These are phyloP conservation scores for Rhododendron simsii DNA, from an alignment of 148 eudicot genomes.

Conservation along the genomic window DNA sequence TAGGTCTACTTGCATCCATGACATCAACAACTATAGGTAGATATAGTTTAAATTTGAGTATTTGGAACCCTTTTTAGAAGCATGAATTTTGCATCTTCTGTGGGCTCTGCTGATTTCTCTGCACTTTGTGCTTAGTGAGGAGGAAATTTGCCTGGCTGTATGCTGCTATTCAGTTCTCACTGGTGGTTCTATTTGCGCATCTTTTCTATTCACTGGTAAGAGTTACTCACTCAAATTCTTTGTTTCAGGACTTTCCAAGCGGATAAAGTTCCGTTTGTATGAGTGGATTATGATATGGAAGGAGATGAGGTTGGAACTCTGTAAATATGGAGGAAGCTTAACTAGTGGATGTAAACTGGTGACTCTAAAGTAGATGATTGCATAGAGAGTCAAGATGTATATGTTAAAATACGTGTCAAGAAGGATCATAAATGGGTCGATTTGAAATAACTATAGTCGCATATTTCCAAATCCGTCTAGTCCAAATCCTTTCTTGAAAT, in stretches of 20 bases:
- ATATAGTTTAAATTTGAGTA: not conserved
- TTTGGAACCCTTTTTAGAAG: not conserved
- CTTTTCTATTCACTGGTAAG: conserved; percentile 66
- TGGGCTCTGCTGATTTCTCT: conserved; percentile 11
- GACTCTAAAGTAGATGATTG: not conserved
- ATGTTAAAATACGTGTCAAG: not conserved
- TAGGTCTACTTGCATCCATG: conserved; percentile 97
- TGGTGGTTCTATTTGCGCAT: conserved; percentile 74
- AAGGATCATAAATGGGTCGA: not conserved
- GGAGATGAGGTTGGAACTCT: not conserved
- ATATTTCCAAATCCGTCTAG: not conserved
- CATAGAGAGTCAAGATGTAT: not conserved
- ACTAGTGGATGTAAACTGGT: not conserved
- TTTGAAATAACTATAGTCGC: not conserved
- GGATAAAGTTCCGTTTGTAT: not conserved
- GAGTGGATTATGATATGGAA: not conserved
- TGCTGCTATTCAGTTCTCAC: conserved; percentile 59
- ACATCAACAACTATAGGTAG: conserved; percentile 93
- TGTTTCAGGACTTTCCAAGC: not conserved
- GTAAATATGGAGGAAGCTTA: not conserved
- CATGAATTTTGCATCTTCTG: not conserved
- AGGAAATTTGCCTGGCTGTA: conserved; percentile 82
- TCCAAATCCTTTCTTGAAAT: not conserved
- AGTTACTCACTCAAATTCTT: conserved; percentile 2
- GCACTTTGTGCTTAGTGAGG: conserved; percentile 37